Evolutionary conservation across 306 rosid genomes (phyloP).

Genomic region (Purshia tridentata): DNA sequence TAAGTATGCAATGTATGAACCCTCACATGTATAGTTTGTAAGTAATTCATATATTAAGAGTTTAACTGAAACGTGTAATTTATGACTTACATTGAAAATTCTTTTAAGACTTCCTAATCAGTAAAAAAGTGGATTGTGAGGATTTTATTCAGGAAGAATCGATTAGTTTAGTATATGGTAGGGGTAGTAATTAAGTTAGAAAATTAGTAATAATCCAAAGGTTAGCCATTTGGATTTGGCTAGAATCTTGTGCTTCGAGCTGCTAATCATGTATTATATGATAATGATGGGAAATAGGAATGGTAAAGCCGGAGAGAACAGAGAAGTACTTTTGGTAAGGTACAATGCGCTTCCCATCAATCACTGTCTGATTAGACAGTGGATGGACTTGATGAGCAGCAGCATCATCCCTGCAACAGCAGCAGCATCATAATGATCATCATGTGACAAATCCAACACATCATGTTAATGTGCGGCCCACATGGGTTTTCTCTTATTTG

Average conservation of each 20-base stretch:
- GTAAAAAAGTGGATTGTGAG: too few relatives aligned
- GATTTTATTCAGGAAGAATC: too few relatives aligned
- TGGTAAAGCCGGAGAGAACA: slow-evolving; percentile 6
- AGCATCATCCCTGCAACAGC: too few relatives aligned
- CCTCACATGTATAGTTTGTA: too few relatives aligned
- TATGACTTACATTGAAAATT: too few relatives aligned
- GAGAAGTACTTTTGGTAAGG: slow-evolving; percentile 31
- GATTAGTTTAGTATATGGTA: too few relatives aligned
- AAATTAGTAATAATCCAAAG: not conserved
- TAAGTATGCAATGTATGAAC: too few relatives aligned
- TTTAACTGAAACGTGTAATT: too few relatives aligned
- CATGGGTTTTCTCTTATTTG: too few relatives aligned
- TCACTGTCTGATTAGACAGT: slow-evolving; percentile 37
- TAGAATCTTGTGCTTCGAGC: slow-evolving; percentile 4
- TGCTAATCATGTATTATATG: not conserved
- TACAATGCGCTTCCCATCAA: slow-evolving; percentile 29
- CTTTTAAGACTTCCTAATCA: too few relatives aligned
- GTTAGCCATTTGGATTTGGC: not conserved
- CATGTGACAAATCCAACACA: slow-evolving; percentile 47
- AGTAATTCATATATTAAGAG: too few relatives aligned
- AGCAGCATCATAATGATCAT: slow-evolving; percentile 30
- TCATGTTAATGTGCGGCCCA: slow-evolving; percentile 6
- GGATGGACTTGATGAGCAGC: slow-evolving; percentile 26
- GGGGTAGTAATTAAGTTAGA: not conserved
- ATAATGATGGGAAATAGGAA: slow-evolving; percentile 1